Conservation (phyloP, 2,329 filamentous ascomycete genomes). For the Fusarium sp. region DNA sequence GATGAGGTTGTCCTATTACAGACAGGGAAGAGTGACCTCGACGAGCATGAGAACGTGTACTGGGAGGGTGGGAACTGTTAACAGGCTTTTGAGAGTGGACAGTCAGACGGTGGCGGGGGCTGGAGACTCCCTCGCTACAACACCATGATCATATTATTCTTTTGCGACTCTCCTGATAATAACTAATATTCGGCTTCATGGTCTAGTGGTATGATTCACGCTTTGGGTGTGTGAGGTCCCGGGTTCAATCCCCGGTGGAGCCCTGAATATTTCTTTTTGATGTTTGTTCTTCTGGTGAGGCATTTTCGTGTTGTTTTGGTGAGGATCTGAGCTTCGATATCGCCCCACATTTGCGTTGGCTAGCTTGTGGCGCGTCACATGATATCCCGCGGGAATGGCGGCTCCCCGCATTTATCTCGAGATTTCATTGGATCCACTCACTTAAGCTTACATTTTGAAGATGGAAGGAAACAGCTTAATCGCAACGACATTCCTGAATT, state of each 20-base stretch:
- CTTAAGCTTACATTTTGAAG: neutral
- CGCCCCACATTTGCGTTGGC: neutral
- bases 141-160: too few relatives aligned
- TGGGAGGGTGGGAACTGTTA: too few relatives aligned
- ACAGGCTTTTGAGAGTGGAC: too few relatives aligned
- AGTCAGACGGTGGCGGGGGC: too few relatives aligned
- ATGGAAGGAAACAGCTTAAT: neutral
- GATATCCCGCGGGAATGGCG: neutral
- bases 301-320: neutral
- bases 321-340: neutral
- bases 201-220: constrained; percentile 38
- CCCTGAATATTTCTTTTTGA: accelerated
- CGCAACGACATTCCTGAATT: neutral
- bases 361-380: accelerated
- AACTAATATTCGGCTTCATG: constrained; percentile 17
- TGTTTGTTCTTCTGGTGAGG: neutral
- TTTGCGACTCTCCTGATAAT: accelerated
- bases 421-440: accelerated
- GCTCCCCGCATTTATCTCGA: accelerated
- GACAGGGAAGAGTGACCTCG: too few relatives aligned
- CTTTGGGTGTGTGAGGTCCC: constrained; percentile 54
- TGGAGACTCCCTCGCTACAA: too few relatives aligned
- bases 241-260: constrained; percentile 56
- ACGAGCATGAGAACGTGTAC: too few relatives aligned
- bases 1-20: too few relatives aligned